These are phyloP conservation scores for Crassisporium funariophilum DNA, from an alignment of 768 basidiomycete genomes.

Conservation along the genomic window DNA sequence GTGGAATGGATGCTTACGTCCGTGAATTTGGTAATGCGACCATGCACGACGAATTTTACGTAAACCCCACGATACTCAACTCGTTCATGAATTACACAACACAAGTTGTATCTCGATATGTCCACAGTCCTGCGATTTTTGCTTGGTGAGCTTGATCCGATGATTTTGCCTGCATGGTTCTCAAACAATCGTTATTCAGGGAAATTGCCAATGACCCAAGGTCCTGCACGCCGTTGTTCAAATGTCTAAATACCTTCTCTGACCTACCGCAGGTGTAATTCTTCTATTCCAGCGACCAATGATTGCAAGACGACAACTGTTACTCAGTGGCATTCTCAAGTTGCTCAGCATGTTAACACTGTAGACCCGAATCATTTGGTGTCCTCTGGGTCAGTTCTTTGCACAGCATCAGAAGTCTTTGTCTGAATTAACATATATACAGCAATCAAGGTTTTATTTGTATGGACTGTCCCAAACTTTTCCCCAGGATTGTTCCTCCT, in stretches of 20 bases:
- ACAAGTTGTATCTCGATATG: conserved; percentile 57
- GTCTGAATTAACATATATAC: conserved; percentile 3
- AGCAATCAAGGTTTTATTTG: conserved; percentile 64
- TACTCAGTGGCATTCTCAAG: conserved; percentile 55
- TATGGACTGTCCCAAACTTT: conserved; percentile 55
- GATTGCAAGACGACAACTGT: conserved; percentile 53
- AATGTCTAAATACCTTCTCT: conserved; percentile 11
- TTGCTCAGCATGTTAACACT: conserved; percentile 45
- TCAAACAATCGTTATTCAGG: conserved; percentile 33
- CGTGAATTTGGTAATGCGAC: conserved; percentile 41
- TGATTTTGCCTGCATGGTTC: background rate
- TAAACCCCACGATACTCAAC: conserved; percentile 46
- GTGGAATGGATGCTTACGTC: conserved; percentile 70
- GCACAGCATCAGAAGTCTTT: background rate
- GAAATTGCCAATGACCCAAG: conserved; percentile 71
- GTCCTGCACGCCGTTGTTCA: conserved; percentile 28
- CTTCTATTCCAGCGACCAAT: conserved; percentile 44
- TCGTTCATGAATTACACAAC: conserved; percentile 61
- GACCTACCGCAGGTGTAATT: conserved; percentile 50
- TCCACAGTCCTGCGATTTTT: conserved; percentile 53
- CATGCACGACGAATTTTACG: conserved; percentile 64
- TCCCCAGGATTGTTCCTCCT: conserved; percentile 39
- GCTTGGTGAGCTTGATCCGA: conserved; percentile 40
- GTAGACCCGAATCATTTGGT: conserved; percentile 68
- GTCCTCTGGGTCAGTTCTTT: conserved; percentile 53